Base-by-base conservation (phyloP, 129 eudicot species). In the Centella asiatica region DNA sequence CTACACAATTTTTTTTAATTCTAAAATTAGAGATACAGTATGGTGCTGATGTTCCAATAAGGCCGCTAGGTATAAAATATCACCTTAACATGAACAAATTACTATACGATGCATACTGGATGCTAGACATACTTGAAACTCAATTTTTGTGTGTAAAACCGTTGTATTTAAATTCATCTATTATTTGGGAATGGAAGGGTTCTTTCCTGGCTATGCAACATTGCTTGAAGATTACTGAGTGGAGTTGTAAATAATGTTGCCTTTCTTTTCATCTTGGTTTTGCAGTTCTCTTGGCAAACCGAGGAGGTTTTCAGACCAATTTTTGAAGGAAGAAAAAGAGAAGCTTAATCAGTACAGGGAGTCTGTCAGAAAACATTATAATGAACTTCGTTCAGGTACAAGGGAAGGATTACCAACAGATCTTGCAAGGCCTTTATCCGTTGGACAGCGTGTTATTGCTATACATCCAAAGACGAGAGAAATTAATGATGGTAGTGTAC, bases 261-360 rank as follows among this genome's bases (percentile, higher is more conserved):
- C 33, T 67, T 17, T 48, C 47, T 56, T 19, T 56, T 20, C 32
- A 10, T 64, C 54, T 62, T 68, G 34, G 74, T 52, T 52, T 45
- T 77, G 80, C 95, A 92, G 98, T 72, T 92, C 98, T 64, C 87
- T 92, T 68, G 98, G 98, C 61, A 87, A 84, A 74, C 98, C 96
- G 36, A 85, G 98, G 67, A 74, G 95, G 63, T 92, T 92, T 69
- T 92, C 98, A 34, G 67, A 51, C 65, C 85, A 92, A 46, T 92
- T 92, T 67, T 58, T 92, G 64, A 84, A 78, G 80, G 96, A 92
- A 80, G 98, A 92, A 75, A 87, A 80, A 61, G 88, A 82, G 64
- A 92, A 92, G 70, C 96, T 92, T 48, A 73, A 84, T 74, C 77
- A 76, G 27, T 92, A 87, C 62, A 81, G 95, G 32, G 90, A 87